A percentile compares a stretch with the other conserved stretches of the same genome.
Evolutionary conservation across 2,329 filamentous ascomycete species (phyloP).

Genomic region (Emergomyces africanus): DNA sequence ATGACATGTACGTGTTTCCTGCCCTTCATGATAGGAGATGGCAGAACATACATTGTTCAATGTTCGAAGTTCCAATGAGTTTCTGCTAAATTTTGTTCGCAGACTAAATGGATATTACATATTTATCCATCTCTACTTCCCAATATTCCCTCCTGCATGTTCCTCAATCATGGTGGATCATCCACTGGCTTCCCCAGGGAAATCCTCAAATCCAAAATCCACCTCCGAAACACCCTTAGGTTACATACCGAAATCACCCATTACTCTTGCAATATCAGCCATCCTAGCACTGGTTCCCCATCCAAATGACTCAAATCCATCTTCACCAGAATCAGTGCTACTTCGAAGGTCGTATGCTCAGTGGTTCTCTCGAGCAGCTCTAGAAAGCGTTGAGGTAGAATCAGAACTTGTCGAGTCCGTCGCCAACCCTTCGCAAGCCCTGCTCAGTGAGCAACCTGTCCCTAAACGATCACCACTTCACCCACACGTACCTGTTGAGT

Average conservation of each 20-base stretch:
- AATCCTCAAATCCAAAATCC: conserved; percentile 19
- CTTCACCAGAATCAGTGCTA: conserved; percentile 21
- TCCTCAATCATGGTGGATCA: conserved; percentile 19
- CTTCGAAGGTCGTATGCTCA: conserved; percentile 29
- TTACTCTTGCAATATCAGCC: conserved; percentile 32
- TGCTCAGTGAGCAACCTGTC: conserved; percentile 19
- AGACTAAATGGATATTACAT: conserved; percentile 36
- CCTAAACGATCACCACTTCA: conserved; percentile 27
- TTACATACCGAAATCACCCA: conserved; percentile 30
- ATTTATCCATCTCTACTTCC: conserved; percentile 35
- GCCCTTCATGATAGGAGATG: not conserved
- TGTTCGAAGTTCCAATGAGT: not conserved
- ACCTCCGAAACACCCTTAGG: conserved; percentile 16
- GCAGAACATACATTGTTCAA: not conserved
- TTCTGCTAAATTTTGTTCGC: conserved; percentile 9
- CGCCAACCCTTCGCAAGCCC: conserved; percentile 28
- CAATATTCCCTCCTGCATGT: conserved; percentile 29
- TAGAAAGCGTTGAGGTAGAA: conserved; percentile 28
- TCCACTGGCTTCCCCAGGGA: conserved; percentile 21
- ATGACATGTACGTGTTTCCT: conserved; percentile 24
- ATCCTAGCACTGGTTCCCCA: conserved; percentile 32
- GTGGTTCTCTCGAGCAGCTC: conserved; percentile 27
- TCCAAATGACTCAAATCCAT: conserved; percentile 26
- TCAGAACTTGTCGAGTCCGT: conserved; percentile 30
- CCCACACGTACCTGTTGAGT: conserved; percentile 26